A percentile compares a stretch with the other conserved stretches of the same genome.
These are phyloP conservation scores for Chlamydomonas schloesseri DNA, from an alignment of 139 green algal species.

Conservation along the genomic window DNA sequence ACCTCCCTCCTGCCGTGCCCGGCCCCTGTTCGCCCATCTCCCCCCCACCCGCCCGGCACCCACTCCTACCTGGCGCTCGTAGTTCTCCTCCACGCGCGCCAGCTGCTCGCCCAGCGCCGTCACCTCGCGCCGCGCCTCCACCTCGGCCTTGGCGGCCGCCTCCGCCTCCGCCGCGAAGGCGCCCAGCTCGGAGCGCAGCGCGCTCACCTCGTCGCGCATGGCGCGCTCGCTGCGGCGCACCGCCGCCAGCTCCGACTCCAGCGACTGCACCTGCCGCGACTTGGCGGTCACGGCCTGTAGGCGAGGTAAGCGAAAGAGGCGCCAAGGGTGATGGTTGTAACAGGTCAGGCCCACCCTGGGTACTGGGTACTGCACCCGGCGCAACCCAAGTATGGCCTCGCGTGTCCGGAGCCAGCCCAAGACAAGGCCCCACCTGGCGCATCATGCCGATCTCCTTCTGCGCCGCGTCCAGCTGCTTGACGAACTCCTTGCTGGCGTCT, in stretches of 20 bases:
- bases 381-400: too few relatives aligned
- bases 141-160: background rate
- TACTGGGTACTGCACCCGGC: too few relatives aligned
- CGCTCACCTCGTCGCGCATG: slow-evolving; percentile 7
- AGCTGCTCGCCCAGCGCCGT: background rate
- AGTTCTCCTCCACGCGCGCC: background rate
- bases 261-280: slow-evolving; percentile 21
- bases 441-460: slow-evolving; percentile 32
- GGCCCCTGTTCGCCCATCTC: background rate
- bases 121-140: slow-evolving; percentile 1
- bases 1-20: too few relatives aligned
- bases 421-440: slow-evolving; percentile 21
- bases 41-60: background rate
- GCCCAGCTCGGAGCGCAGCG: slow-evolving; percentile 3
- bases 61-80: slow-evolving; percentile 5
- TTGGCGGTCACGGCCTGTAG: slow-evolving; percentile 33
- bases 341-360: too few relatives aligned
- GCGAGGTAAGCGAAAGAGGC: too few relatives aligned
- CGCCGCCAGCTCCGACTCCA: slow-evolving; percentile 30
- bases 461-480: slow-evolving; percentile 38
- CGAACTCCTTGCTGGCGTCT: slow-evolving; percentile 6
- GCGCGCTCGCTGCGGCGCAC: slow-evolving; percentile 1
- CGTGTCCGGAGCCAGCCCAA: too few relatives aligned
- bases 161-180: background rate
- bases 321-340: too few relatives aligned